Evolutionary conservation across 2,329 filamentous ascomycete species (phyloP), one percentile per base, ranked within the genome.

Genomic region (Arthrobotrys sphaeroides): DNA sequence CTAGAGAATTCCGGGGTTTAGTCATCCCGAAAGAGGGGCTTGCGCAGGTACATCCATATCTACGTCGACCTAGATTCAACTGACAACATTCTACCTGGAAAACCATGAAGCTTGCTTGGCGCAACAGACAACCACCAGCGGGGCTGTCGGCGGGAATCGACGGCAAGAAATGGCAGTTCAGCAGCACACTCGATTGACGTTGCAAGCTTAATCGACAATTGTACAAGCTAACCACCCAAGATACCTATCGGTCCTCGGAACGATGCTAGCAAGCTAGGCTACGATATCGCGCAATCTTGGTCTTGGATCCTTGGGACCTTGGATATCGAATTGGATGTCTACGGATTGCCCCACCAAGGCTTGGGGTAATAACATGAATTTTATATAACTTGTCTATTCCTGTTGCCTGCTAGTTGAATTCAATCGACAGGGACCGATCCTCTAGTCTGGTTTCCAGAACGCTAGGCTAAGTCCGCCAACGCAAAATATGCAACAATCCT

Each of bases 241-340:
- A 31, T 28, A 53, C 36, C 20, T 33, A 31, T 31, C 43, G 6
- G 16, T 26, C 55, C 28, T 31, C 20, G 26, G 24, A 51, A 16
- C 40, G 31, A 12, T 43, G 31, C 24, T 49, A 28, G 20, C 7
- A 13, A n/a, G 31, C 22, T 73, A 73, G 69, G 69, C 69, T 73
- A 28, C 69, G 69, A 73, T 60, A 61, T 73, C 49, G 45, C 69
- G 69, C 51, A 73, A 73, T 73, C 61, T 65, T 62, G 61, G 57
- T 40, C 28, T 47, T 72, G 33, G 53, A 57, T 57, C 10, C 55
- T 60, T 51, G 45, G 45, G 57, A 31, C 38, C 26, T 65, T 65
- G 61, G 55, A 43, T 60, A 60, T 60, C 16, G 13, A 31, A n/a
- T 43, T 28, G 10, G 18, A 20, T 31, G 28, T 38, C 24, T 42